Evolutionary conservation across 495 filamentous ascomycete species (phyloP).

Genomic region (Entonaema liquescens): DNA sequence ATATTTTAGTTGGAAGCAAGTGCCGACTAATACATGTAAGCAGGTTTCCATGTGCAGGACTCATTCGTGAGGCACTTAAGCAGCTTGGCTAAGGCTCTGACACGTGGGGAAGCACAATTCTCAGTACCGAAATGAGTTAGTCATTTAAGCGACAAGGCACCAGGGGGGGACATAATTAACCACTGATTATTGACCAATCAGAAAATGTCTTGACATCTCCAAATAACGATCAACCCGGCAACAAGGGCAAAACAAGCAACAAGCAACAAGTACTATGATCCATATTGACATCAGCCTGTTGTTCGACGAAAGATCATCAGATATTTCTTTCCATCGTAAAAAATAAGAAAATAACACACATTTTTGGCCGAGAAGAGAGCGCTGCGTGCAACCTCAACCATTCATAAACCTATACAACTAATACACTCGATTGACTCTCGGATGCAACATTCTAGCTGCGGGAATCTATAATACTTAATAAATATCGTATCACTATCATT

Average conservation of each 20-base stretch:
- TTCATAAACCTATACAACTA: not conserved
- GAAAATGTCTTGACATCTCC: not conserved
- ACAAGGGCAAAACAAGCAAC: conserved; percentile 26
- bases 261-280: not conserved
- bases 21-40: too few relatives aligned
- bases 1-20: too few relatives aligned
- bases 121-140: conserved; percentile 34
- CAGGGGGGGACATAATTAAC: conserved; percentile 22
- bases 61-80: not conserved
- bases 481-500: conserved; percentile 11
- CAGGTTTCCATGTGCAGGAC: not conserved
- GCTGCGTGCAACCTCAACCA: not conserved
- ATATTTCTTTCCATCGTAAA: not conserved
- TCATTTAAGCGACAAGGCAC: conserved; percentile 8
- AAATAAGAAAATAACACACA: not conserved
- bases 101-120: conserved; percentile 22
- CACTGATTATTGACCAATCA: conserved; percentile 29
- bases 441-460: conserved; percentile 10
- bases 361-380: not conserved
- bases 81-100: conserved; percentile 20
- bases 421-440: conserved; percentile 14
- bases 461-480: conserved; percentile 34
- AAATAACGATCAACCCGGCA: conserved; percentile 40
- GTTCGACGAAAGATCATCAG: conserved; percentile 15
- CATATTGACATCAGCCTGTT: conserved; percentile 39